Percentiles rank a stretch among this genome's conserved stretches.
phyloP scores from a whole-genome alignment of 106 monocot genomes.

The Dioscorea alata region DNA sequence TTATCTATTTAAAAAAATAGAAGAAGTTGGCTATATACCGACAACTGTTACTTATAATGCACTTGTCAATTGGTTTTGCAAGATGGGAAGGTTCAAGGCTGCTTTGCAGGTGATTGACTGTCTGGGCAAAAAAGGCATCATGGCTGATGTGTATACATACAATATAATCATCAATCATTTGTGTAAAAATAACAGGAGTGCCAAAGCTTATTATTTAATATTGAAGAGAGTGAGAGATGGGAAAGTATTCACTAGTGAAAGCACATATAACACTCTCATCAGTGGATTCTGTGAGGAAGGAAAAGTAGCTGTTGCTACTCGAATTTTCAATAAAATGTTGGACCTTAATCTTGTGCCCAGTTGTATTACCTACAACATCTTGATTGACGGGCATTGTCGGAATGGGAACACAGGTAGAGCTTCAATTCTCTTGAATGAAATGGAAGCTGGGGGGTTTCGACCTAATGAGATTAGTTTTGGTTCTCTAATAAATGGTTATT shows the following conservation, averaged over 20 bases:
- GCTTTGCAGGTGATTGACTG: constrained; percentile 33
- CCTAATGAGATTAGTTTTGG: constrained; percentile 48
- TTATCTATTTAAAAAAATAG: constrained; percentile 48
- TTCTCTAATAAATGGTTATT: constrained; percentile 58
- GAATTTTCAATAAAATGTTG: constrained; percentile 49
- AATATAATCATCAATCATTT: constrained; percentile 48
- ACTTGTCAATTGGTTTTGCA: constrained; percentile 55
- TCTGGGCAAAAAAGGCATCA: constrained; percentile 41
- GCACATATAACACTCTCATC: constrained; percentile 57
- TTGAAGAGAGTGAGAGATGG: constrained; percentile 52
- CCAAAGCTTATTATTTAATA: constrained; percentile 58
- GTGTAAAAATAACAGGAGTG: constrained; percentile 42
- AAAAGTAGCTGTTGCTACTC: constrained; percentile 29
- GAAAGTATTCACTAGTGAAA: constrained; percentile 33
- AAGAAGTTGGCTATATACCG: constrained; percentile 29
- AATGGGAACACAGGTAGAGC: constrained; percentile 39
- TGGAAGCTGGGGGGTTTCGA: constrained; percentile 28
- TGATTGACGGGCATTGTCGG: constrained; percentile 58
- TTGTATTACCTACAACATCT: constrained; percentile 52
- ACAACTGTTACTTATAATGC: constrained; percentile 51
- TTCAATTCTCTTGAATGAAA: constrained; percentile 35
- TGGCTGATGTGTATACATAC: constrained; percentile 50
- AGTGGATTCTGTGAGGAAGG: constrained; percentile 66
- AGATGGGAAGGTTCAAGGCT: constrained; percentile 40
- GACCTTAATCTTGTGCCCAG: constrained; percentile 27